These are phyloP conservation scores for Umbelopsis sp. DNA, from an alignment of 192 early-diverging fungal species.

Conservation along the genomic window DNA sequence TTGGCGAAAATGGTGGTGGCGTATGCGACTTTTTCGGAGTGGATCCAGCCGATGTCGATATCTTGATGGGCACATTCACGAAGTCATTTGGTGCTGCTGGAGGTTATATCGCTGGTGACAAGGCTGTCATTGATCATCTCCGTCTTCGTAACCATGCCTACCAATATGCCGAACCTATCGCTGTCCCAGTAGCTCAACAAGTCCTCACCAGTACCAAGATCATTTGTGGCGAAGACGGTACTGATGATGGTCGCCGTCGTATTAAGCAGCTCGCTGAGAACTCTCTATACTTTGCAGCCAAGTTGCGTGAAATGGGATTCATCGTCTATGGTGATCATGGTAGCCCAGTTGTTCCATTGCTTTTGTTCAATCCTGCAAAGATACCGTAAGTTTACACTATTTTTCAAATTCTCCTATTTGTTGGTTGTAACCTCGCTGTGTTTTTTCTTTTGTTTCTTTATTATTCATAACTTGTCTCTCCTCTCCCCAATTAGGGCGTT, in stretches of 20 bases:
- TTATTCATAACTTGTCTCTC: too few species aligned
- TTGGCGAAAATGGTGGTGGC: constrained; percentile 87
- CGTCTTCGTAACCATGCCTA: constrained; percentile 71
- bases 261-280: constrained; percentile 82
- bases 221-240: constrained; percentile 55
- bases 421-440: too few species aligned
- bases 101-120: constrained; percentile 81
- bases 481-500: constrained; percentile 63
- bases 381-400: constrained; percentile 53
- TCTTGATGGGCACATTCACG: constrained; percentile 92
- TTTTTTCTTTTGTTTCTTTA: too few species aligned
- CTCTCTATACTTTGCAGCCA: constrained; percentile 70
- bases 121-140: constrained; percentile 74
- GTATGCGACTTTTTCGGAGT: constrained; percentile 89
- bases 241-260: constrained; percentile 72
- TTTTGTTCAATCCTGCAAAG: constrained; percentile 87
- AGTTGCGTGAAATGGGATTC: constrained; percentile 77
- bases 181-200: constrained; percentile 76
- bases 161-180: constrained; percentile 81
- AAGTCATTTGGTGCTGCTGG: constrained; percentile 95
- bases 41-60: constrained; percentile 81
- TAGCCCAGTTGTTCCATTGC: constrained; percentile 80
- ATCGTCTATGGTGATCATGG: constrained; percentile 82
- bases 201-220: constrained; percentile 80
- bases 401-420: not conserved